A percentile compares a stretch with the other conserved stretches of the same genome.
These are phyloP conservation scores for Flaveria floridana DNA, from an alignment of 140 eudicot genomes.

Conservation along the genomic window DNA sequence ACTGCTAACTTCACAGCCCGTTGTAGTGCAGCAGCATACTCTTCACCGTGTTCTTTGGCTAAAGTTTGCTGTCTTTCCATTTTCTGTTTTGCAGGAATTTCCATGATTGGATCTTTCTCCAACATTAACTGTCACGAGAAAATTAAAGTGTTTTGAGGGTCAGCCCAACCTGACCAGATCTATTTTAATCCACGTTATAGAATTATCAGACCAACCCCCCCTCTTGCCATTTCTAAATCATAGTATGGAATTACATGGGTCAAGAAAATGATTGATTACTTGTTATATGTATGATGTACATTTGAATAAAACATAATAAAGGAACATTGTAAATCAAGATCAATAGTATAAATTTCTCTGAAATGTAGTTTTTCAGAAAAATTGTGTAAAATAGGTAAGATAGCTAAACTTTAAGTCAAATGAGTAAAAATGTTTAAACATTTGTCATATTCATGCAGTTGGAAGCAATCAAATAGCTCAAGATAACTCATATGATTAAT, in stretches of 20 bases:
- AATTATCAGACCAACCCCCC: neutral
- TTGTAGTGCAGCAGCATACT: conserved; percentile 66
- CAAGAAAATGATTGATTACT: neutral
- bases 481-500: too few relatives aligned
- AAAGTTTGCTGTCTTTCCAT: conserved; percentile 78
- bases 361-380: neutral
- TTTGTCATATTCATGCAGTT: neutral
- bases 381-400: neutral
- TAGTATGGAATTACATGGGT: too few relatives aligned
- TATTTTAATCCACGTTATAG: neutral
- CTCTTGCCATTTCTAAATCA: neutral
- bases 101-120: conserved; percentile 61
- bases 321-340: neutral
- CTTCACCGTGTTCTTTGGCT: conserved; percentile 69
- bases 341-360: neutral
- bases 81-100: conserved; percentile 70
- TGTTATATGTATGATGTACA: neutral
- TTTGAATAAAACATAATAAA: conserved; percentile 7
- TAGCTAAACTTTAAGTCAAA: neutral
- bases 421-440: conserved; percentile 13
- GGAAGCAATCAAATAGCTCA: too few relatives aligned
- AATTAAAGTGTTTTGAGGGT: neutral
- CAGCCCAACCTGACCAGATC: neutral
- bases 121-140: conserved; percentile 58
- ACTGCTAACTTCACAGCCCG: conserved; percentile 73